These are phyloP conservation scores for Paramecium biaurelia DNA, from an alignment of 73 alveolate species.

Conservation along the genomic window DNA sequence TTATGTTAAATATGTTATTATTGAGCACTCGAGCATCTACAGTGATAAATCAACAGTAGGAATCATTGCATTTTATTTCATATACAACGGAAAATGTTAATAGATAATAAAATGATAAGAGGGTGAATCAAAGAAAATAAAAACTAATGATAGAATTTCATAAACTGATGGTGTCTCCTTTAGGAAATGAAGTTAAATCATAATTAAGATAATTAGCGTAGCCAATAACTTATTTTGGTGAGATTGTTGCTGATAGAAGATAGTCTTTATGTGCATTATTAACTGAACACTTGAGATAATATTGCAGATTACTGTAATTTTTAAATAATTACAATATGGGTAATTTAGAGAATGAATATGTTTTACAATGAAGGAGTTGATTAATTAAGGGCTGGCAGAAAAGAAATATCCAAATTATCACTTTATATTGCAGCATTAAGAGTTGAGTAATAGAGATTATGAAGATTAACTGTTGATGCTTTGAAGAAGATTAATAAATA, in stretches of 20 bases:
- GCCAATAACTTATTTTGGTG: conserved; percentile 59
- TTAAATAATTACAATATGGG: neutral
- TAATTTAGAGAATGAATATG: conserved; percentile 71
- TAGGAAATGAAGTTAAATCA: neutral
- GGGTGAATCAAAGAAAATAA: neutral
- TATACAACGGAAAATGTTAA: conserved; percentile 34
- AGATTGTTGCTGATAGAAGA: conserved; percentile 52
- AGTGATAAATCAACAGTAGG: neutral
- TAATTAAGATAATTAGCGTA: conserved; percentile 55
- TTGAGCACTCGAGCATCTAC: neutral
- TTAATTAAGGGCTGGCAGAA: conserved; percentile 70
- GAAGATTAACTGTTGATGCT: conserved; percentile 66
- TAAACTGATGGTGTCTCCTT: conserved; percentile 41
- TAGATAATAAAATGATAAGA: neutral
- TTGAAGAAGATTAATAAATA: conserved; percentile 65
- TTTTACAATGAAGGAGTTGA: conserved; percentile 73
- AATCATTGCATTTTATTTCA: conserved; percentile 5
- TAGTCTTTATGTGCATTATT: conserved; percentile 29
- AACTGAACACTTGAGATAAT: conserved; percentile 49
- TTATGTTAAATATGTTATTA: neutral
- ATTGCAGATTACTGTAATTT: conserved; percentile 50
- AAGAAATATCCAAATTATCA: conserved; percentile 70
- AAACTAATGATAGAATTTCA: conserved; percentile 7
- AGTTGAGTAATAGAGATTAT: conserved; percentile 49
- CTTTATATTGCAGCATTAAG: conserved; percentile 72